phyloP scores from a whole-genome alignment of 2,329 filamentous ascomycete species.

The Aspergillus sp. region DNA sequence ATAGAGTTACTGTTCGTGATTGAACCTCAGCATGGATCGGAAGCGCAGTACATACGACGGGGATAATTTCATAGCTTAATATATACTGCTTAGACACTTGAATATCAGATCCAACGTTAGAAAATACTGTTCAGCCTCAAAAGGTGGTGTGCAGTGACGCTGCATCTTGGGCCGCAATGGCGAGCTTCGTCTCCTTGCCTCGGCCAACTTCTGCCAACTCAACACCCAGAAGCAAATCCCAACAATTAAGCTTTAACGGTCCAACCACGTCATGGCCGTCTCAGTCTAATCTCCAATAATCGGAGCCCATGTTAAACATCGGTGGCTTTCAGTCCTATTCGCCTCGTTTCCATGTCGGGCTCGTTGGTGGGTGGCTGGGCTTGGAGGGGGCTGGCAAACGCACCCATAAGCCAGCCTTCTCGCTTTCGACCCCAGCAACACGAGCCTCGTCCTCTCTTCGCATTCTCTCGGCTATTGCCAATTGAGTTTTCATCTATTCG shows the following conservation, averaged over 20 bases:
- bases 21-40: neutral
- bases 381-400: conserved; percentile 18
- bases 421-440: neutral
- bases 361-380: conserved; percentile 18
- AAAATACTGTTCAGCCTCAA: neutral
- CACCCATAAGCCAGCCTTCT: conserved; percentile 18
- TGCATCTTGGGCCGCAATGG: conserved; percentile 7
- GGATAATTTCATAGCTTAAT: neutral
- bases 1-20: neutral
- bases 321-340: conserved; percentile 6
- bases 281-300: conserved; percentile 11
- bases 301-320: conserved; percentile 9
- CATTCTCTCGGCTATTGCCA: neutral
- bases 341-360: conserved; percentile 5
- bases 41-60: neutral
- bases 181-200: neutral
- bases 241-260: neutral
- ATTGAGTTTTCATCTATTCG: conserved; percentile 8
- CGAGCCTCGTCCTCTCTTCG: neutral
- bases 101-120: neutral
- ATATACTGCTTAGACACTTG: neutral
- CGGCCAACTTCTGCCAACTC: conserved; percentile 10
- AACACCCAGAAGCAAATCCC: conserved; percentile 3
- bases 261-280: conserved; percentile 8
- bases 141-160: neutral